Evolutionary conservation across 345 rosid species (phyloP).

Genomic region (Eucalyptus regnans): DNA sequence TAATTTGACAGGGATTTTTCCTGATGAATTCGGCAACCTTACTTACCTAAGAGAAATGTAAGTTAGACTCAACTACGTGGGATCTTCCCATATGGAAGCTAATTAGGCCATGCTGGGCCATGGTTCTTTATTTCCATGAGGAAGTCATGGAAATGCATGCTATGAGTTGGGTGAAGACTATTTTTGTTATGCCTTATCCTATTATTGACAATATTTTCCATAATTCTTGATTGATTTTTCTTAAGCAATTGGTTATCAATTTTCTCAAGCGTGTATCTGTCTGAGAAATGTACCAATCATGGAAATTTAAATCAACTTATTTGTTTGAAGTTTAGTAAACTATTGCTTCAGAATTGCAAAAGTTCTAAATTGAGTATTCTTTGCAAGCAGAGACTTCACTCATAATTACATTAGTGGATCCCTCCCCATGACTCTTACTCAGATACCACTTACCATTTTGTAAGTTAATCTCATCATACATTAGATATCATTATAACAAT

Average conservation of each 20-base stretch:
- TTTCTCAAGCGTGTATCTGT: not conserved
- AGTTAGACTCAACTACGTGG: not conserved
- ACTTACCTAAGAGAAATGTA: constrained; percentile 41
- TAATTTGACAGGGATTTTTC: constrained; percentile 48
- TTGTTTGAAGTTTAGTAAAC: not conserved
- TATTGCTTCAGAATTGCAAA: not conserved
- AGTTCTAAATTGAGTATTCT: not conserved
- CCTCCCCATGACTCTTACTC: constrained; percentile 41
- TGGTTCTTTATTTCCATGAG: not conserved
- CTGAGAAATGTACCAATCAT: not conserved
- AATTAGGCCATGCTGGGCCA: not conserved
- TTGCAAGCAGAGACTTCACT: constrained; percentile 43
- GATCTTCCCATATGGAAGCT: not conserved
- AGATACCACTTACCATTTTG: constrained; percentile 36
- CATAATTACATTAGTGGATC: constrained; percentile 68
- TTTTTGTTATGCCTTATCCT: not conserved
- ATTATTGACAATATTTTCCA: not conserved
- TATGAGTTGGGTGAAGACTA: not conserved
- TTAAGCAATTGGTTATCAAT: not conserved
- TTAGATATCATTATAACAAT: not conserved
- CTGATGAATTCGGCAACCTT: constrained; percentile 57
- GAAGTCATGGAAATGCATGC: not conserved
- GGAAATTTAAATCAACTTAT: not conserved
- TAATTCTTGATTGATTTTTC: not conserved
- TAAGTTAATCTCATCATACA: constrained; percentile 8